Conservation (phyloP, 2,329 filamentous ascomycete genomes). For the Botrytis porri region DNA sequence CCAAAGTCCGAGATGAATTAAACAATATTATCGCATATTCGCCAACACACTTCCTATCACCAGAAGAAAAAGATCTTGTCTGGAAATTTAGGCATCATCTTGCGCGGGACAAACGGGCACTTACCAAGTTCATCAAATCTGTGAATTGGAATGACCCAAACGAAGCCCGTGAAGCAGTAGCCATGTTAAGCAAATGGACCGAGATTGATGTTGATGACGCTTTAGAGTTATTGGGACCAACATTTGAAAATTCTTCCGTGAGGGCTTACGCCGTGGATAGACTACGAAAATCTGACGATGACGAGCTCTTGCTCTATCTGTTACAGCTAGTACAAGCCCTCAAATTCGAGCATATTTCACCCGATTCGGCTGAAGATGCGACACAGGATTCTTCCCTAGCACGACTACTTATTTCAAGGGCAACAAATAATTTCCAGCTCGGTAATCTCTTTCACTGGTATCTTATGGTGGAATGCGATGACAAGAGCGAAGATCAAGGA, state of each 20-base stretch:
- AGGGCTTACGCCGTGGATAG: constrained; percentile 91
- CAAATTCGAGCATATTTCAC: constrained; percentile 81
- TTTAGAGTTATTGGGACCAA: constrained; percentile 86
- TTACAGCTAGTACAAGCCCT: constrained; percentile 93
- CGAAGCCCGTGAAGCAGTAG: constrained; percentile 85
- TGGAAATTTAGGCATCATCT: constrained; percentile 98
- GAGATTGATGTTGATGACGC: constrained; percentile 97
- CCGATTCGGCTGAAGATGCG: constrained; percentile 58
- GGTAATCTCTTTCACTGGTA: constrained; percentile 99
- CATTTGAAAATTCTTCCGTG: constrained; percentile 83
- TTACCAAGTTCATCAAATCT: constrained; percentile 98
- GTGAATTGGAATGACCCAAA: constrained; percentile 87
- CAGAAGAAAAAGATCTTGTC: constrained; percentile 91
- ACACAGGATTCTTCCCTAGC: constrained; percentile 79
- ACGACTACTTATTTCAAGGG: constrained; percentile 82
- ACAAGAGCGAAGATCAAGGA: constrained; percentile 66
- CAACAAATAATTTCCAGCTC: constrained; percentile 81
- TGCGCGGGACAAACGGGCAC: constrained; percentile 82
- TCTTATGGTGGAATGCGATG: constrained; percentile 93
- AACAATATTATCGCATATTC: constrained; percentile 90
- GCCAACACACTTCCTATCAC: constrained; percentile 80
- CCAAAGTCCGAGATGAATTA: constrained; percentile 90
- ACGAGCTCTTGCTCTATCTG: constrained; percentile 86
- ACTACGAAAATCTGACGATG: constrained; percentile 85
- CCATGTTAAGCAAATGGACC: constrained; percentile 88